These are phyloP conservation scores for Aristolochia contorta DNA, from an alignment of 164 flowering plant species.

Conservation along the genomic window DNA sequence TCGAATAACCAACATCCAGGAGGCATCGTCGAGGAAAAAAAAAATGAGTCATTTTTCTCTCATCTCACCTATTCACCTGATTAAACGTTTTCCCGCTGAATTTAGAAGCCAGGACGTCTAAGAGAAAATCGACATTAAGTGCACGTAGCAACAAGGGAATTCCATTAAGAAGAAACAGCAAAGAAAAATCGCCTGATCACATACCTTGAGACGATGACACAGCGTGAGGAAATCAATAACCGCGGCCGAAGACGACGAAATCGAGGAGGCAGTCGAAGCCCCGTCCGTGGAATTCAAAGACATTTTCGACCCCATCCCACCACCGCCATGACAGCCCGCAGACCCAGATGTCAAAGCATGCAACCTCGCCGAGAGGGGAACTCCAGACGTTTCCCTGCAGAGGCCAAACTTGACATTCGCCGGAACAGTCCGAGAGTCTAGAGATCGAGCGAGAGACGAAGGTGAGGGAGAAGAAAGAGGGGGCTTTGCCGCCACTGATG, in stretches of 20 bases:
- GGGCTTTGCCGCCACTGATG: conserved; percentile 31
- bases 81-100: too few species aligned
- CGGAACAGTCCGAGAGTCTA: conserved; percentile 13
- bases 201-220: conserved; percentile 85
- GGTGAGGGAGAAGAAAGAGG: conserved; percentile 10
- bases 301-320: too few species aligned
- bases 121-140: background rate
- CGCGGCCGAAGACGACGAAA: conserved; percentile 40
- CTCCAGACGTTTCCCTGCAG: conserved; percentile 15
- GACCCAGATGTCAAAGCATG: too few species aligned
- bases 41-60: too few species aligned
- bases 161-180: background rate
- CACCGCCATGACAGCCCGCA: too few species aligned
- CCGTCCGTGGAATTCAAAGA: background rate
- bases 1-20: too few species aligned
- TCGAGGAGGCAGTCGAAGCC: conserved; percentile 12
- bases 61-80: too few species aligned
- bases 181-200: background rate
- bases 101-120: too few species aligned
- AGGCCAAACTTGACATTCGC: conserved; percentile 14
- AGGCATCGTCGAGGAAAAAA: too few species aligned
- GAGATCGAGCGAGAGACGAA: conserved; percentile 9
- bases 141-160: background rate
- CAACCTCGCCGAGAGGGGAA: background rate
- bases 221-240: conserved; percentile 86